These are phyloP conservation scores for Fusarium brachygibbosum DNA, from an alignment of 2,329 filamentous ascomycete genomes.

Conservation along the genomic window DNA sequence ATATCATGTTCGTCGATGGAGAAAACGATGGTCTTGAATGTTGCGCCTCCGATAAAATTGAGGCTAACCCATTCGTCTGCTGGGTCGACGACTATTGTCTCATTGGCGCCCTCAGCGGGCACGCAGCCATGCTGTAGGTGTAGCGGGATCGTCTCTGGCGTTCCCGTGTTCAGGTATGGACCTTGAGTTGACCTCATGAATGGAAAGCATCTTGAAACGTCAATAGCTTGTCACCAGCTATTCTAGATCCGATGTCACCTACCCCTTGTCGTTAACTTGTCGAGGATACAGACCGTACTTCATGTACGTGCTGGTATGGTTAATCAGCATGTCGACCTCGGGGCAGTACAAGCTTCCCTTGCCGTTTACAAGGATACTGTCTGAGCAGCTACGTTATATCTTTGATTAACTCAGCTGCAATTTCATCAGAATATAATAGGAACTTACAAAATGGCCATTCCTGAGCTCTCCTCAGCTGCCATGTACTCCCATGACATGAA, in stretches of 20 bases:
- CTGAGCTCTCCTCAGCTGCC: constrained; percentile 10
- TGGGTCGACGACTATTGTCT: constrained; percentile 4
- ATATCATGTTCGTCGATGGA: constrained; percentile 15
- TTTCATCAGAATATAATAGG: fast-evolving
- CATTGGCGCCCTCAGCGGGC: constrained; percentile 1
- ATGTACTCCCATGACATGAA: constrained; percentile 21
- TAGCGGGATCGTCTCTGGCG: constrained; percentile 1
- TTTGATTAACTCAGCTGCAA: background rate
- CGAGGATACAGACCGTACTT: constrained; percentile 16
- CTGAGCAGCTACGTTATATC: background rate
- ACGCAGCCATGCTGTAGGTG: constrained; percentile 16
- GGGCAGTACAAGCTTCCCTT: constrained; percentile 17
- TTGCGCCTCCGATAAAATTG: constrained; percentile 10
- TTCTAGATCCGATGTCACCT: background rate
- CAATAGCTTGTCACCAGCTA: background rate
- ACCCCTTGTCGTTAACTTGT: constrained; percentile 16
- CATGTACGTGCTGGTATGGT: constrained; percentile 15
- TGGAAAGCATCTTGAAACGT: constrained; percentile 1
- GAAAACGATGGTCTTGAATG: constrained; percentile 16
- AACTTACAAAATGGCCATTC: constrained; percentile 17
- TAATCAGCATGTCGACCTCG: constrained; percentile 11
- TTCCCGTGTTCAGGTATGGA: background rate
- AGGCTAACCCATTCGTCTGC: background rate
- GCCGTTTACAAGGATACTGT: constrained; percentile 11
- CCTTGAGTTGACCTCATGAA: constrained; percentile 16